phyloP scores from a whole-genome alignment of 2,329 filamentous ascomycete species.

The Epichloe coenophiala region DNA sequence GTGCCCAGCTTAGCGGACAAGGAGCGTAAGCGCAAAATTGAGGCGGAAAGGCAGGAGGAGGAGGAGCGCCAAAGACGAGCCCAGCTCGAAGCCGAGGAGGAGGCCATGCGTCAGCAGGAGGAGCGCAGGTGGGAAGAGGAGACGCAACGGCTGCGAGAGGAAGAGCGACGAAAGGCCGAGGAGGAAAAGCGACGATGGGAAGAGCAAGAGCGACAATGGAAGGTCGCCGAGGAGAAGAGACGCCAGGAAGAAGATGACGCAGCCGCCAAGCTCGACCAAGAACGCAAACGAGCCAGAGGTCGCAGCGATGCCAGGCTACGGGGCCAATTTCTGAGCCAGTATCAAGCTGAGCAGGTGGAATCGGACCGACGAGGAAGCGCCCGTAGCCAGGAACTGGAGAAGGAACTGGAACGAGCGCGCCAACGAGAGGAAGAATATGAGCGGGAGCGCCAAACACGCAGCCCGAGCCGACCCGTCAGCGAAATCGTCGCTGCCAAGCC shows the following conservation, averaged over 20 bases:
- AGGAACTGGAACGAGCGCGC: slow-evolving; percentile 49
- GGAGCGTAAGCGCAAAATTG: slow-evolving; percentile 51
- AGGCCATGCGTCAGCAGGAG: slow-evolving; percentile 46
- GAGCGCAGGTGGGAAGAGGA: slow-evolving; percentile 55
- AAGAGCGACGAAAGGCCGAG: slow-evolving; percentile 47
- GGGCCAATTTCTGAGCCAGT: slow-evolving; percentile 78
- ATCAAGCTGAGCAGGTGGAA: slow-evolving; percentile 52
- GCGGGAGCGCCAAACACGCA: slow-evolving; percentile 35
- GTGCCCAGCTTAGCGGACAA: slow-evolving; percentile 79
- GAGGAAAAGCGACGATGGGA: slow-evolving; percentile 64
- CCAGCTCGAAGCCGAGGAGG: slow-evolving; percentile 44
- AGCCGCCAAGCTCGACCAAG: slow-evolving; percentile 51
- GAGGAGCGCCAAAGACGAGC: slow-evolving; percentile 33
- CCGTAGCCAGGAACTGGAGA: slow-evolving; percentile 61
- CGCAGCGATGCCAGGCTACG: slow-evolving; percentile 57
- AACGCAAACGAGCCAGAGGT: slow-evolving; percentile 48
- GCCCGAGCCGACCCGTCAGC: slow-evolving; percentile 15
- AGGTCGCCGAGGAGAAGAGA: slow-evolving; percentile 59
- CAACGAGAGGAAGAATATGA: slow-evolving; percentile 51
- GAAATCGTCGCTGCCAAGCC: slow-evolving; percentile 8
- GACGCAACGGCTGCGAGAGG: slow-evolving; percentile 42
- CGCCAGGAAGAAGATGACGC: slow-evolving; percentile 60
- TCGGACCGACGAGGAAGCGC: slow-evolving; percentile 26
- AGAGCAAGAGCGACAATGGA: slow-evolving; percentile 65
- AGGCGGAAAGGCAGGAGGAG: slow-evolving; percentile 47